Base-by-base conservation (phyloP, 2,329 filamentous ascomycete species). In the Lasiodiplodia theobromae region DNA sequence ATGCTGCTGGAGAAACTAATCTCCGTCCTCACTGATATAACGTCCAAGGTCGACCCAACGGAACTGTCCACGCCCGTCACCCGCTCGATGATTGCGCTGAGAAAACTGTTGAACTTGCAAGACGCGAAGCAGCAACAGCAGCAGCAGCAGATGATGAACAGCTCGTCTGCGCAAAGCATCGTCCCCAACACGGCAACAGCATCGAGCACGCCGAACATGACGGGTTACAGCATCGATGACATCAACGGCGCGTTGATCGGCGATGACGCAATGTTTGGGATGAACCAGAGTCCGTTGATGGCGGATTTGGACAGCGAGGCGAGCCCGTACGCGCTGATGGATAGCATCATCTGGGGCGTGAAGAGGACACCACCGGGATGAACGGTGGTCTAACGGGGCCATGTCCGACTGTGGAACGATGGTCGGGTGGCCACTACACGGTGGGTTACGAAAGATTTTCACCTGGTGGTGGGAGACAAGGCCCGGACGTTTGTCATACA, bases 21-120 rank as follows among this genome's bases (percentile, higher is more conserved):
- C 28, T 77, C 80, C 40, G 78, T 84, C 21, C 79, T 85, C 58
- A 76, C 77, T 23, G 82, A 85, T 57, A 79, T 85, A 62, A 84
- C 82, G 11, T 80, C 82, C 21, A 81, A 77, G 57, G 79, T 84
- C 2, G 82, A 84, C 64, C 81, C 82, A 8, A 78, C 79, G 37
- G 83, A 85, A 73, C 78, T 84, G 47, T 82, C 82, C 2, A 80
- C 81, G 14, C 83, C 83, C 1, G 80, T 85, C 52, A 81, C 82
- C 44, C 78, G 83, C 31, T 84, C 82, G 8, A 80, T 85, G 21
- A 75, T 79, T 1, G 83, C 82, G 2, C 77, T 85, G 5, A 77
- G 81, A 66, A 81, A 82, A 34, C 73, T 85, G 14, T 72, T 80
- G 18, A 80, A 77, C 54, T 73, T 80, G 18, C 75, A 74, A 28